Base-by-base conservation (phyloP, 805 yeast genomes). In the Cyberlindnera japonica region DNA sequence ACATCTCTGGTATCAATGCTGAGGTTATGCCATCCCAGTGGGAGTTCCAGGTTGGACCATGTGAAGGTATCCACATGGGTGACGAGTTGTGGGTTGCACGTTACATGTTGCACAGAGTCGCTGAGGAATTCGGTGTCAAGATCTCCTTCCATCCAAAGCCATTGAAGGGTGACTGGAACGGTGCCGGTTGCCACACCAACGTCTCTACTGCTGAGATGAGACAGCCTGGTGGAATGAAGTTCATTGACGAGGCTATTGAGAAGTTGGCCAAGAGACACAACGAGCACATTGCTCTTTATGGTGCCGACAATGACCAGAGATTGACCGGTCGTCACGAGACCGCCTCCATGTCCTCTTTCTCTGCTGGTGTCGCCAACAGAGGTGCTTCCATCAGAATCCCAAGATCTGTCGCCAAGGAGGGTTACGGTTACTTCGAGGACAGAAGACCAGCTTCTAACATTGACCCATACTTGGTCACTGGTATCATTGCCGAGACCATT, bases 11-110 rank as follows among this genome's bases (percentile, higher is more conserved):
- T 75, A 90, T 93, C 67, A 91, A 93, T 68, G 99, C 98, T 57
- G 99, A 91, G 77, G 99, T 91, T 51, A 93, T 91, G 98, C 99
- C 99, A 46, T 89, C 97, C 47, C 99, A 91, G 77, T 91, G 99
- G 99, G 99, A 91, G 75, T 91, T 86, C 86, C 99, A 91, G 77
- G 98, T 91, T 55, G 99, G 99, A 60, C 98, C 99, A 53, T 88
- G 96, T 69, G 78, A 70, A 52, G 99, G 99, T 62, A 91, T 93
- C 65, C 67, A 70, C 56, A 91, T 91, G 98, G 98, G 97, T 66
- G 99, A 91, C 68, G 83, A 91, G 69, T 79, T 93, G 65, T 91
- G 98, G 91, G 77, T 90, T 63, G 93, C 96, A 47, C 83, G 99
- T 70, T 93, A 87, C 68, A 73, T 93, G 58, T 74, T 93, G 63